A percentile compares a stretch with the other conserved stretches of the same genome.
phyloP scores from a whole-genome alignment of 2,329 filamentous ascomycete species.

The Botrytis paeoniae region DNA sequence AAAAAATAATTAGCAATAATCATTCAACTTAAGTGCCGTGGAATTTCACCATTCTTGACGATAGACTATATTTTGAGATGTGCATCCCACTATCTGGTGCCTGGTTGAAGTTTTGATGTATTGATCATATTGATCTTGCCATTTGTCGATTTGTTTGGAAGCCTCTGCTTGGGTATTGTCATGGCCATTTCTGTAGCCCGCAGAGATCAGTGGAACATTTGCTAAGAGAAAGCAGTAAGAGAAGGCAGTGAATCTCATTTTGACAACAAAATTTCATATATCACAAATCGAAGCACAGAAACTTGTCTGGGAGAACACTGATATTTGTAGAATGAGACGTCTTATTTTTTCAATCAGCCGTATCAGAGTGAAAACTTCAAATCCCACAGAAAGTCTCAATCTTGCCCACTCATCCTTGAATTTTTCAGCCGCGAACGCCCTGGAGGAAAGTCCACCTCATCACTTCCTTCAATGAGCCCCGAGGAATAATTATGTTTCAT shows the following conservation, averaged over 20 bases:
- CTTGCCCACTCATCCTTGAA: not conserved
- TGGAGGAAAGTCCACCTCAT: not conserved
- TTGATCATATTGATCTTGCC: conserved; percentile 3
- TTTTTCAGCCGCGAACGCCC: not conserved
- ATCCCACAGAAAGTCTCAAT: too few relatives aligned
- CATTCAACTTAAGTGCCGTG: too few relatives aligned
- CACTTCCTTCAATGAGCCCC: not conserved
- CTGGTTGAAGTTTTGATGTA: not conserved
- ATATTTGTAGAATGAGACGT: not conserved
- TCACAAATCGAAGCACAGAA: not conserved
- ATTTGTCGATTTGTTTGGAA: conserved; percentile 2
- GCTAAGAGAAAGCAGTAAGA: not conserved
- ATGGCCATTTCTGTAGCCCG: not conserved
- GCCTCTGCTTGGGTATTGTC: not conserved
- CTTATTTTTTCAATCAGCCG: not conserved
- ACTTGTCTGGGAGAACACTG: not conserved
- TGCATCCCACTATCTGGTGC: not conserved
- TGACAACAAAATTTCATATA: not conserved
- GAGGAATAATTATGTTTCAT: not conserved
- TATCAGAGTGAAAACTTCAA: too few relatives aligned
- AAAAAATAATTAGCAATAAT: not conserved
- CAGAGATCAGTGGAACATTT: not conserved
- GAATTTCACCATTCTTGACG: conserved; percentile 6
- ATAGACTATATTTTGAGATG: not conserved
- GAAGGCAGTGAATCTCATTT: conserved; percentile 1